Evolutionary conservation across 2,329 filamentous ascomycete genomes (phyloP), one percentile per base, ranked within the genome.

Genomic region (Exophiala calicioides): DNA sequence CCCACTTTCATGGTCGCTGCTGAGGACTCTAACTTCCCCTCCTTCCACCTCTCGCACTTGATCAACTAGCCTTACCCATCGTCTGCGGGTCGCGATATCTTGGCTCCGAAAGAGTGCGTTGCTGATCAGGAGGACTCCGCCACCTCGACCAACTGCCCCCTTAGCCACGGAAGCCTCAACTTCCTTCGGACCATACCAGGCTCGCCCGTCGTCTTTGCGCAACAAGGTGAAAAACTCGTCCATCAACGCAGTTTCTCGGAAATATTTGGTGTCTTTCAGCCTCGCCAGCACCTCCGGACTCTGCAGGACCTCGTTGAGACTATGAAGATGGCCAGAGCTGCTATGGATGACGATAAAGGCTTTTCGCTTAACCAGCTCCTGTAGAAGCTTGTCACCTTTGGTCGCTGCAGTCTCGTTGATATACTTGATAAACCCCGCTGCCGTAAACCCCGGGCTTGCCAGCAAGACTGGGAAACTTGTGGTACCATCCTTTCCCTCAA

Each of bases 1-100:
- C 1, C 93, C 93, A 65, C 90, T 96, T 72, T 96, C 91, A 66
- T 97, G 91, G 62, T 94, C 86, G 60, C 87, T 90, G 66, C 91
- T 97, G 20, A 97, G 70, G n/a, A 97, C 81, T 43, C 88, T 77
- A 1, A 89, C 88, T 56, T 96, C 90, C 1, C 91, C 93, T 4
- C 91, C 93, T 55, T 89, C 84, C 3, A 75, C 71, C 42, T 83
- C 83, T 56, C 84, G 82, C n/a, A 97, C 91, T 53, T 84, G 84
- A 65, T 97, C 91, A 3, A 97, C 90, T 34, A 97, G 75, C 6
- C 73, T 73, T 1, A 97, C 91, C 76, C 90, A 97, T 54, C 83
- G 80, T 64, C 84, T 87, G 57, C 93, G 77, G 48, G 82, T 84
- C 1, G 75, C 78, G 4, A 96, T 78, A 47, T 94, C 84, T 60